Base-by-base conservation (phyloP, 2,329 filamentous ascomycete genomes). In the Massarina eburnea region DNA sequence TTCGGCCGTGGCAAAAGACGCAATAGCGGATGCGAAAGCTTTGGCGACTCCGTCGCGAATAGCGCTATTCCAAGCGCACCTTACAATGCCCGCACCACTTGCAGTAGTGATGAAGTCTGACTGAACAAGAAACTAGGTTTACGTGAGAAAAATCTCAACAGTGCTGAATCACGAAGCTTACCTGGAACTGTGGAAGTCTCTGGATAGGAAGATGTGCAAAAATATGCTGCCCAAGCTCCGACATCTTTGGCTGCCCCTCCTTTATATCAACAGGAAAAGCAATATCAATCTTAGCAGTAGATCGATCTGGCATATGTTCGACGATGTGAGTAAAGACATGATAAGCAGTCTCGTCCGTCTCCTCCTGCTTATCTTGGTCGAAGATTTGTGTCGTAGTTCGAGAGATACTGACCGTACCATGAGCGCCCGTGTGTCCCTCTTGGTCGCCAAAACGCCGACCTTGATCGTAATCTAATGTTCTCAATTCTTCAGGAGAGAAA, bases 121-220 rank as follows among this genome's bases (percentile, higher is more conserved):
- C 39, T 61, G 57, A n/a, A 65, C 56, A 5, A 61, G 21, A 24
- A 65, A 61, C 60, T 65, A 24, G n/a, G n/a, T 7, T n/a, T n/a
- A n/a, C n/a, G n/a, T n/a, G n/a, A n/a, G n/a, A n/a, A n/a, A n/a
- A n/a, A n/a, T n/a, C n/a, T n/a, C n/a, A n/a, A n/a, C n/a, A n/a
- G n/a, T n/a, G n/a, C n/a, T n/a, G n/a, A n/a, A n/a, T n/a, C n/a
- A n/a, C n/a, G n/a, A 9, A 2, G 43, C 55, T 48, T 39, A 62
- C 60, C 36, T 55, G 56, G 9, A 58, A 27, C 12, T 57, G 44
- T 15, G 38, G 42, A 26, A 57, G 8, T 15, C 49, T 39, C 14
- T 50, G 45, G 3, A 64, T 18, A 6, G 61, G 61, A 3, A 65
- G 36, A 22, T 51, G 57, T 14, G 58, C 54, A 44, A 55, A 61